phyloP scores from a whole-genome alignment of 192 early-diverging fungal genomes.

The Coemansia sp. region DNA sequence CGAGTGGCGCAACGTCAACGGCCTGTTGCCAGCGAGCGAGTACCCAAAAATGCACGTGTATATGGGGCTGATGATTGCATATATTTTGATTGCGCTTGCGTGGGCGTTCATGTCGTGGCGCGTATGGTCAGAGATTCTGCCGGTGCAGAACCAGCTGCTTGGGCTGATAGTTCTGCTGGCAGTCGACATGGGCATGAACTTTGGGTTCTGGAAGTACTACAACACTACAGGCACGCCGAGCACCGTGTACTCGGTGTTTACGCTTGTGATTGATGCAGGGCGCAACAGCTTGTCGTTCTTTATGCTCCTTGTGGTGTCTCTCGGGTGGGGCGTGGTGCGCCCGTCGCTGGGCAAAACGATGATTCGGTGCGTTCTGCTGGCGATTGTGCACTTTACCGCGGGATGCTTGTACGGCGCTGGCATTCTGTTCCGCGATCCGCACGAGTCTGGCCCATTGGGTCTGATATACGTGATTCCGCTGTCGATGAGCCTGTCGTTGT shows the following conservation, averaged over 20 bases:
- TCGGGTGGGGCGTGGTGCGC: constrained; percentile 95
- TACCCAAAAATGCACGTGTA: constrained; percentile 92
- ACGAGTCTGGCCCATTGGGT: constrained; percentile 63
- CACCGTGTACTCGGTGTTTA: constrained; percentile 67
- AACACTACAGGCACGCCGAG: constrained; percentile 64
- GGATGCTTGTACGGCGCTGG: constrained; percentile 85
- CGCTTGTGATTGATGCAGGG: constrained; percentile 81
- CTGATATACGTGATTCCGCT: constrained; percentile 85
- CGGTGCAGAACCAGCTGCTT: constrained; percentile 88
- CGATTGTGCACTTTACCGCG: constrained; percentile 80
- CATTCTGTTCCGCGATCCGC: constrained; percentile 69
- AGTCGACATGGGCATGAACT: constrained; percentile 91
- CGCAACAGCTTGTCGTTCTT: constrained; percentile 94
- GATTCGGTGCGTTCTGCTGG: constrained; percentile 78
- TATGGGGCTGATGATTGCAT: constrained; percentile 70
- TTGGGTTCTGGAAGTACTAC: constrained; percentile 74
- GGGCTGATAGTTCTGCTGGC: constrained; percentile 83
- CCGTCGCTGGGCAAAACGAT: constrained; percentile 88
- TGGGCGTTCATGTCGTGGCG: constrained; percentile 80
- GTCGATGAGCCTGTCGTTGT: constrained; percentile 84
- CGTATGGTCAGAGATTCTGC: constrained; percentile 87
- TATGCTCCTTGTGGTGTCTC: constrained; percentile 90
- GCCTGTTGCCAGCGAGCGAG: constrained; percentile 78
- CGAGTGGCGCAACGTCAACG: constrained; percentile 77
- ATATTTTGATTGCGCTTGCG: constrained; percentile 67